Evolutionary conservation across 768 basidiomycete genomes (phyloP).

Genomic region (Hortiboletus flavorubellus): DNA sequence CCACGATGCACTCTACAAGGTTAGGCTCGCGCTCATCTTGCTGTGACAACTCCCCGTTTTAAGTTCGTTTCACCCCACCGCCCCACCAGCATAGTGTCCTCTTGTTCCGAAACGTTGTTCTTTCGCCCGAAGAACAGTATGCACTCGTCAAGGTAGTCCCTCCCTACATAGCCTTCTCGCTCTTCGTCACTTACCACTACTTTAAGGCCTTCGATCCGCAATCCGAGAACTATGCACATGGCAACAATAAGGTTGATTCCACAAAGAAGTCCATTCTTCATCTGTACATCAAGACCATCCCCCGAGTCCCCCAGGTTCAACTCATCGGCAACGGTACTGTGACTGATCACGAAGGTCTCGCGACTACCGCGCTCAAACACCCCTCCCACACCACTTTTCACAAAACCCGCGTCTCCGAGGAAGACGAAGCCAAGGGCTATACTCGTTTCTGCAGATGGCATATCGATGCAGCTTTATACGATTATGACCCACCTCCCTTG

Average conservation of each 20-base stretch:
- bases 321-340: slow-evolving; percentile 87
- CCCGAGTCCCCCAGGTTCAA: slow-evolving; percentile 84
- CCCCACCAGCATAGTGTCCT: slow-evolving; percentile 58
- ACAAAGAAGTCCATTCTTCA: slow-evolving; percentile 80
- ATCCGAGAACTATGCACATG: slow-evolving; percentile 69
- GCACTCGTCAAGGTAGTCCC: slow-evolving; percentile 67
- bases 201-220: slow-evolving; percentile 69
- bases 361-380: slow-evolving; percentile 76
- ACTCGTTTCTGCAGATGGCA: slow-evolving; percentile 94
- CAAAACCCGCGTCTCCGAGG: slow-evolving; percentile 67
- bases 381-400: slow-evolving; percentile 86
- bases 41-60: background rate
- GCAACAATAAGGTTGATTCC: slow-evolving; percentile 79
- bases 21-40: slow-evolving; percentile 21
- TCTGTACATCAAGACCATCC: slow-evolving; percentile 81
- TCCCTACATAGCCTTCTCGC: background rate
- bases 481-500: slow-evolving; percentile 73
- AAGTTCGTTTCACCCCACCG: background rate
- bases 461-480: slow-evolving; percentile 84
- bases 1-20: slow-evolving; percentile 72
- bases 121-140: slow-evolving; percentile 82
- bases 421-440: slow-evolving; percentile 71
- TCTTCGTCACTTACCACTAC: background rate
- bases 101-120: slow-evolving; percentile 63
- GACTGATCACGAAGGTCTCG: slow-evolving; percentile 76